A percentile compares a stretch with the other conserved stretches of the same genome.
These are phyloP conservation scores for Neocatenulostroma microsporum DNA, from an alignment of 2,329 filamentous ascomycete species.

Conservation along the genomic window DNA sequence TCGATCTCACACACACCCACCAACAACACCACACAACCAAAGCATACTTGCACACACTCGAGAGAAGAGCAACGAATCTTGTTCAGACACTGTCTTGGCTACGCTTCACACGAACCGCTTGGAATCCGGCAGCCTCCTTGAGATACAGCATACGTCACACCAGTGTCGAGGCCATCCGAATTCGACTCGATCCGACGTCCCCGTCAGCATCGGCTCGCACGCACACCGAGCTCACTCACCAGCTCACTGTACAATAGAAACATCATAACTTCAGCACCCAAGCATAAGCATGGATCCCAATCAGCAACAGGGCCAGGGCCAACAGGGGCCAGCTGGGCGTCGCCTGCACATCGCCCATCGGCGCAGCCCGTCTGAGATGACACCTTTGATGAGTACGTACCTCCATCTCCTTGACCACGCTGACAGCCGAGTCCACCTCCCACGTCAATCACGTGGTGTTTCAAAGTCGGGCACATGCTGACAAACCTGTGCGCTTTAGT, in stretches of 20 bases:
- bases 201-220: background rate
- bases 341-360: slow-evolving; percentile 95
- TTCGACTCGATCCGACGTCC: slow-evolving; percentile 7
- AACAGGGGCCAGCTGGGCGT: slow-evolving; percentile 68
- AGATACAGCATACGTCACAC: slow-evolving; percentile 21
- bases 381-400: slow-evolving; percentile 90
- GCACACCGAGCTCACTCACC: background rate
- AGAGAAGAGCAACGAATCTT: no score
- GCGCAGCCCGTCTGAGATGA: slow-evolving; percentile 93
- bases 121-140: background rate
- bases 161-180: slow-evolving; percentile 12
- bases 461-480: background rate
- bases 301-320: slow-evolving; percentile 45
- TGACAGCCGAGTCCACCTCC: background rate
- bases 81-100: no score
- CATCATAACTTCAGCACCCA: slow-evolving; percentile 1
- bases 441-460: no score
- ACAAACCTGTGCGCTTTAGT: slow-evolving; percentile 47
- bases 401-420: slow-evolving; percentile 1
- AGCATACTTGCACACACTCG: background rate
- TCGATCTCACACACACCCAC: no score
- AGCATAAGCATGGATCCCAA: slow-evolving; percentile 8
- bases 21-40: slow-evolving; percentile 5
- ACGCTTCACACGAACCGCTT: slow-evolving; percentile 1
- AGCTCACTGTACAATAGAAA: slow-evolving; percentile 7